Evolutionary conservation across 148 eudicot genomes (phyloP).

Genomic region (Rhododendron ferrugineum): DNA sequence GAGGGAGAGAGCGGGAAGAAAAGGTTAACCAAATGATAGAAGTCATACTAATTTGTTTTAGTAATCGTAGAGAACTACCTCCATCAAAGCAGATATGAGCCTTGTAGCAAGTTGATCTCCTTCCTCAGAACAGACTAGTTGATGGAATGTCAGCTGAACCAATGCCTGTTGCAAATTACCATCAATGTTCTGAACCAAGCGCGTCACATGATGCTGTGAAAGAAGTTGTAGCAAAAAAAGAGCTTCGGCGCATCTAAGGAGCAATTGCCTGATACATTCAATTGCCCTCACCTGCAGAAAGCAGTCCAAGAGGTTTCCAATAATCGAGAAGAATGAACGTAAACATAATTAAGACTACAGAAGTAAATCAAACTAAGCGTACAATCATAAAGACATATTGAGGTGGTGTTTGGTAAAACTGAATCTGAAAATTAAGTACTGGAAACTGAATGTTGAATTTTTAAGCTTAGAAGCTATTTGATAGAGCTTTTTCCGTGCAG

Average conservation of each 20-base stretch:
- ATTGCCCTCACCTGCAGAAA: constrained; percentile 83
- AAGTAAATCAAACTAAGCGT: not conserved
- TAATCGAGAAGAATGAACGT: not conserved
- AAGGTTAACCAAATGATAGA: not conserved
- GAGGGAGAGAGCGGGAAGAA: not conserved
- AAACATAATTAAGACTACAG: not conserved
- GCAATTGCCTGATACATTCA: constrained; percentile 92
- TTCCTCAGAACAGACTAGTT: constrained; percentile 88
- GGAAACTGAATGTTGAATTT: not conserved
- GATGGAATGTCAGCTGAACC: constrained; percentile 79
- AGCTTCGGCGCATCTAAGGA: constrained; percentile 91
- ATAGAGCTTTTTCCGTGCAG: not conserved
- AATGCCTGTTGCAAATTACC: constrained; percentile 40
- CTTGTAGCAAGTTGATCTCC: constrained; percentile 84
- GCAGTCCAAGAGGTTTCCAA: not conserved
- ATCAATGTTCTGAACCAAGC: constrained; percentile 74
- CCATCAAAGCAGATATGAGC: constrained; percentile 93
- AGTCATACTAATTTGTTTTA: not conserved
- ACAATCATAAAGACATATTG: not conserved
- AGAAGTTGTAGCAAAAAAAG: constrained; percentile 85
- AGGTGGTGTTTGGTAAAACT: not conserved
- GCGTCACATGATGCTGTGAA: constrained; percentile 74
- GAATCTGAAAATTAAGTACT: not conserved
- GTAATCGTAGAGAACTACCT: constrained; percentile 43
- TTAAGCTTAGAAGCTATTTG: not conserved